Base-by-base conservation (phyloP, 805 yeast species). In the Nakazawaea populi region DNA sequence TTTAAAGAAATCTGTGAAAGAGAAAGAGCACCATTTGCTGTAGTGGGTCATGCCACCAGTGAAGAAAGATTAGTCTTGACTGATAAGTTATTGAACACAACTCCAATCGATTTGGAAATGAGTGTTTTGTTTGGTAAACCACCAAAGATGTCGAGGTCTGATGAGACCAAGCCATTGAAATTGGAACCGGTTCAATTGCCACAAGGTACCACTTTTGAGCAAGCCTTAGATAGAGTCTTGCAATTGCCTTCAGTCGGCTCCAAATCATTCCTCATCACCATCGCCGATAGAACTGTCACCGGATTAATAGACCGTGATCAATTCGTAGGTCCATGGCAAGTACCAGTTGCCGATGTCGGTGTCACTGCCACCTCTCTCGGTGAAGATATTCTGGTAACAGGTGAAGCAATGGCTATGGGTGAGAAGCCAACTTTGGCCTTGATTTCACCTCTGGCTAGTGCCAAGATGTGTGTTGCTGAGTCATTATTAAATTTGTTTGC, bases 241-340 rank as follows among this genome's bases (percentile, higher is more conserved):
- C 88, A 82, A 58, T 75, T 94, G 58, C 99, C 99, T 31, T 72
- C 97, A 6, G 99, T 94, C 47, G 99, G 96, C 29, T 89, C 97
- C 41, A 94, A 94, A 72, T 84, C 86, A 47, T 94, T 94, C 75
- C 75, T 94, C 63, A 87, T 94, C 65, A 94, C 98, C n/a, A 94
- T 94, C 65, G 99, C 97, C 69, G 99, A 94, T 70, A 85, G 99
- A 71, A 79, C 95, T n/a, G 94, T 94, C 55, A 92, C 98, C 31
- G 99, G 99, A 50, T 78, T 94, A 59, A 85, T 94, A 55, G 98
- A 95, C 62, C 84, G 99, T 66, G 99, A 94, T 68, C 99, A 94
- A 73, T 84, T 91, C 84, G 98, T 94, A 54, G 99, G 99, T 39
- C 98, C 98, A 64, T 94, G 98, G 98, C 99, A 94, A 75, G 94